These are phyloP conservation scores for Pythium insidiosum DNA, from an alignment of 352 stramenopile species.

Conservation along the genomic window DNA sequence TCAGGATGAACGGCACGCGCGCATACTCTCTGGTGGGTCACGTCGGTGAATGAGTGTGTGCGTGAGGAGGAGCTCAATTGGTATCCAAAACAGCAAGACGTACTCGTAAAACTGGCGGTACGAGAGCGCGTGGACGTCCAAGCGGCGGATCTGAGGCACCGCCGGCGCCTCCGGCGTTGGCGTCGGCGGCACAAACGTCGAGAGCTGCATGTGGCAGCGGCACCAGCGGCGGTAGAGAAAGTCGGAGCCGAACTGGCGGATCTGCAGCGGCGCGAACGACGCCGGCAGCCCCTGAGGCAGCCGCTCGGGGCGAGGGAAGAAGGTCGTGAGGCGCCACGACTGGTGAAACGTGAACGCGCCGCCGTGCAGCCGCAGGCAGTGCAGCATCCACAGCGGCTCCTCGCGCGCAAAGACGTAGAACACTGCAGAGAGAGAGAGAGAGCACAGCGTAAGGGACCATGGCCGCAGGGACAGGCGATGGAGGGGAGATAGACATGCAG, in stretches of 20 bases:
- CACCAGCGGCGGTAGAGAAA: slow-evolving; percentile 85
- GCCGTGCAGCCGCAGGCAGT: slow-evolving; percentile 60
- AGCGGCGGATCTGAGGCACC: slow-evolving; percentile 37
- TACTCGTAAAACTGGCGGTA: slow-evolving; percentile 72
- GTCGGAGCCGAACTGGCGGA: slow-evolving; percentile 55
- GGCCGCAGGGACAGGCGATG: background rate
- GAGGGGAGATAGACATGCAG: background rate
- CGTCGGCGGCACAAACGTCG: slow-evolving; percentile 35
- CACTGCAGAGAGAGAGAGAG: slow-evolving; percentile 19
- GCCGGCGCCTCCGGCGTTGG: slow-evolving; percentile 36
- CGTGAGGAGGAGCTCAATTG: background rate
- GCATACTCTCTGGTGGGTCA: slow-evolving; percentile 69
- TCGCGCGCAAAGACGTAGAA: slow-evolving; percentile 78
- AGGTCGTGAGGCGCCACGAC: slow-evolving; percentile 76
- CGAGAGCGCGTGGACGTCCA: slow-evolving; percentile 48
- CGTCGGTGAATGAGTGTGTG: too few species aligned
- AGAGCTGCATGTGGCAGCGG: slow-evolving; percentile 69
- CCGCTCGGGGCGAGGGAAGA: slow-evolving; percentile 41
- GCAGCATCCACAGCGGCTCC: slow-evolving; percentile 77
- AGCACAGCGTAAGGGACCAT: background rate
- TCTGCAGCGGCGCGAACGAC: slow-evolving; percentile 19
- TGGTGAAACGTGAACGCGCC: slow-evolving; percentile 57
- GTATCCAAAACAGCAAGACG: too few species aligned
- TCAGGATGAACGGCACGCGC: slow-evolving; percentile 63
- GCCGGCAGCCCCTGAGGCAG: slow-evolving; percentile 11